A percentile compares a stretch with the other conserved stretches of the same genome.
Evolutionary conservation across 148 eudicot genomes (phyloP).

Genomic region (Rhododendron henanense): DNA sequence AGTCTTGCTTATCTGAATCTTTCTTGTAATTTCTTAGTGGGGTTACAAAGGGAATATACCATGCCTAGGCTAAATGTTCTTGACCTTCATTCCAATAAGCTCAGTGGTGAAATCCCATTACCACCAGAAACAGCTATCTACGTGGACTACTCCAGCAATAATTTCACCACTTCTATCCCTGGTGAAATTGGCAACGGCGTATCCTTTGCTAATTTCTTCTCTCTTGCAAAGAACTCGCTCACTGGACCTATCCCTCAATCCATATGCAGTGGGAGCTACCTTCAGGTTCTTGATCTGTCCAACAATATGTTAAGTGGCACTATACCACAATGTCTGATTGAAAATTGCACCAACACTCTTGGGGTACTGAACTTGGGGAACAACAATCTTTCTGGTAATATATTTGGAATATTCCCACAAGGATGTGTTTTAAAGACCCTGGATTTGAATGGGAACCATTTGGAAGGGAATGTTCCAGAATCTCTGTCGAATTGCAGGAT

Average conservation of each 20-base stretch:
- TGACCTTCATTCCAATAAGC: neutral
- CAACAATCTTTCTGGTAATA: conserved; percentile 26
- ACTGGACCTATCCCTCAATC: conserved; percentile 35
- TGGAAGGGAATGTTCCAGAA: conserved; percentile 41
- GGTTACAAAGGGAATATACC: conserved; percentile 16
- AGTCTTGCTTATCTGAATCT: neutral
- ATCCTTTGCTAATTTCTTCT: conserved; percentile 15
- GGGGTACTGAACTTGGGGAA: conserved; percentile 33
- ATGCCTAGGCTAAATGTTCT: neutral
- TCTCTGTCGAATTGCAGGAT: conserved; percentile 40
- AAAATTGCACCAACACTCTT: conserved; percentile 7
- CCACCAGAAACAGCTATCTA: neutral
- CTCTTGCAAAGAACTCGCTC: conserved; percentile 32
- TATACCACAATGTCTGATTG: conserved; percentile 31
- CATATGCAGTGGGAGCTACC: conserved; percentile 24
- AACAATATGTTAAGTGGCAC: conserved; percentile 23
- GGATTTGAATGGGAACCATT: conserved; percentile 30
- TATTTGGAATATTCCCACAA: conserved; percentile 15
- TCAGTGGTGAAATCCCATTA: neutral
- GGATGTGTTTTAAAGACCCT: conserved; percentile 33
- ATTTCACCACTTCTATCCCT: conserved; percentile 2
- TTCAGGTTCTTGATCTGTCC: conserved; percentile 50
- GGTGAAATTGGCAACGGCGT: neutral
- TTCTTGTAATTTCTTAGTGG: too few species aligned
- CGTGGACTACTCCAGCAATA: conserved; percentile 23